These are phyloP conservation scores for Colletotrichum navitas DNA, from an alignment of 2,329 filamentous ascomycete species.

Conservation along the genomic window DNA sequence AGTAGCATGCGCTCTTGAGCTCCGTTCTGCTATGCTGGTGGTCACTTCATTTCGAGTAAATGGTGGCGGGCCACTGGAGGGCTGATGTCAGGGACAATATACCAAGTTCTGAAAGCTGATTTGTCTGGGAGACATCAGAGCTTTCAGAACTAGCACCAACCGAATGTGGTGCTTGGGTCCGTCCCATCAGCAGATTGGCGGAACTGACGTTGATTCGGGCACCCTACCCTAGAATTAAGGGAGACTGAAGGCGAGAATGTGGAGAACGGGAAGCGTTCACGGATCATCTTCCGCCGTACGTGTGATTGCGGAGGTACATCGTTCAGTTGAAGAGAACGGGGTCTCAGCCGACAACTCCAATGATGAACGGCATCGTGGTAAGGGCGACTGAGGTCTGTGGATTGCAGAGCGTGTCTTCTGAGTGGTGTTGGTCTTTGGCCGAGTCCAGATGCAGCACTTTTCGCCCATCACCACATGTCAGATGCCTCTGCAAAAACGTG, in stretches of 20 bases:
- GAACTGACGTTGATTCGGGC: conserved; percentile 28
- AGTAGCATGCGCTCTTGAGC: background rate
- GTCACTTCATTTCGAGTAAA: conserved; percentile 24
- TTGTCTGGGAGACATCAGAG: conserved; percentile 28
- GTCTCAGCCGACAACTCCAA: conserved; percentile 23
- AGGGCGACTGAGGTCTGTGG: conserved; percentile 25
- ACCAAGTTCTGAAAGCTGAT: conserved; percentile 27
- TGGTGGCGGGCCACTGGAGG: conserved; percentile 1
- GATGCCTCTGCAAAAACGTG: conserved; percentile 19
- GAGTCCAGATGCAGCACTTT: conserved; percentile 19
- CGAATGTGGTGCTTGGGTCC: conserved; percentile 8
- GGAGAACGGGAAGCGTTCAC: conserved; percentile 40
- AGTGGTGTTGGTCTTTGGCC: background rate
- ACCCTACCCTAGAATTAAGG: conserved; percentile 32
- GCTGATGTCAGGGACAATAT: conserved; percentile 22
- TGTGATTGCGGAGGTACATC: conserved; percentile 31
- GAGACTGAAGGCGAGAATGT: conserved; percentile 33
- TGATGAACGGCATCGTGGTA: conserved; percentile 10
- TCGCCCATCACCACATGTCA: conserved; percentile 14
- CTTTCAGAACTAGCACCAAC: conserved; percentile 18
- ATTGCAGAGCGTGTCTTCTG: conserved; percentile 10
- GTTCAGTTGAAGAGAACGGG: conserved; percentile 4
- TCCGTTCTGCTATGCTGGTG: conserved; percentile 4
- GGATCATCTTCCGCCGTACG: conserved; percentile 39
- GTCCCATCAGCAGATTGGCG: conserved; percentile 37